Evolutionary conservation across 2,329 filamentous ascomycete genomes (phyloP), one percentile per base, ranked within the genome.

Genomic region (Parastagonospora avenae): DNA sequence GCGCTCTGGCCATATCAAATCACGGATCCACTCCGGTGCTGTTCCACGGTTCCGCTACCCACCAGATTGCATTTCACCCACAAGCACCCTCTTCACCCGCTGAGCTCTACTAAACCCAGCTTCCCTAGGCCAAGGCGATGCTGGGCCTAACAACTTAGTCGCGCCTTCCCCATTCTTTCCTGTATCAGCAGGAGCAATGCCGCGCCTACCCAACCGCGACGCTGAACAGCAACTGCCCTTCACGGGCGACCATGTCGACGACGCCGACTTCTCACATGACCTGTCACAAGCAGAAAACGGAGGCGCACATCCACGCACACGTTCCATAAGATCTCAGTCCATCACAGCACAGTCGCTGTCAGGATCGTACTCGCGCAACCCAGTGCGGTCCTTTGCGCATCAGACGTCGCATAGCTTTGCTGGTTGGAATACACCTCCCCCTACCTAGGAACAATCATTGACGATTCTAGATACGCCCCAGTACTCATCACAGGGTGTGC

Each of bases 401-500:
- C 83, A 85, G 46, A 84, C 85, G 33, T 79, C 83, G 32, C 82
- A 85, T 55, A 83, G 85, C 36, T 76, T 82, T 63, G 72, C 82
- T 62, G 81, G 86, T 87, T 76, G 48, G 76, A 40, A 30, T 15
- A 41, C 16, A 12, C 10, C 12, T 9, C 5, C n/a, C 14, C n/a
- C 15, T 15, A 5, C 30, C 24, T 19, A 24, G 8, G n/a, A 11
- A 4, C 33, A 38, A 54, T 59, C 69, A 59, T 63, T 74, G 57
- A 72, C 57, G 52, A 32, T 57, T 84, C 80, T 76, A 74, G 89
- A 93, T 68, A 88, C 85, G 62, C 82, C 85, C 14, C 85, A 90
- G 62, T 90, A 90, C 72, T 89, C 90, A 33, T 82, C 82, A 30
- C 85, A 87, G 52, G 89, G 86, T 59, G 88, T 96, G 35, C 88